These are phyloP conservation scores for Kodamaea arcana DNA, from an alignment of 1,139 yeast species.

Conservation along the genomic window DNA sequence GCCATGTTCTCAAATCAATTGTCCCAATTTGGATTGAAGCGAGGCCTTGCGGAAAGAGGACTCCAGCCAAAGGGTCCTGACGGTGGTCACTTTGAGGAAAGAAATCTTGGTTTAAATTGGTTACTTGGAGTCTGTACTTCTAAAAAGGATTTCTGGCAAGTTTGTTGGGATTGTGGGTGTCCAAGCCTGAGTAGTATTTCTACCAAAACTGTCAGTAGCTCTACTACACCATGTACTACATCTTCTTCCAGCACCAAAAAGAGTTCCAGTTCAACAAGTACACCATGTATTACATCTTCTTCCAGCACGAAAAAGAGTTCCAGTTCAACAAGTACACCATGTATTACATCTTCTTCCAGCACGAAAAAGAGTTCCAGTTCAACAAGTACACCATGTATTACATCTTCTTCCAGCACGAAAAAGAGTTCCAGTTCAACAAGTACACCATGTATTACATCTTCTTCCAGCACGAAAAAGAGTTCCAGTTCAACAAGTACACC, in stretches of 20 bases:
- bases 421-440: background rate
- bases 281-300: slow-evolving; percentile 4
- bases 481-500: background rate
- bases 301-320: slow-evolving; percentile 9
- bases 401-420: background rate
- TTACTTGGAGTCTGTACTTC: slow-evolving; percentile 15
- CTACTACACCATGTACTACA: slow-evolving; percentile 6
- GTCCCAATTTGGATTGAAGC: slow-evolving; percentile 4
- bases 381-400: background rate
- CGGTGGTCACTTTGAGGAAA: slow-evolving; percentile 10
- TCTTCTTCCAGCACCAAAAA: slow-evolving; percentile 3
- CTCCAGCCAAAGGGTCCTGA: slow-evolving; percentile 3
- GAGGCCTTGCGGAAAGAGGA: slow-evolving; percentile 6
- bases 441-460: background rate
- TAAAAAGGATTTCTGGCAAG: slow-evolving; percentile 13
- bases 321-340: slow-evolving; percentile 3
- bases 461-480: background rate
- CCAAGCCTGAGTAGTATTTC: slow-evolving; percentile 1
- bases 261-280: slow-evolving; percentile 1
- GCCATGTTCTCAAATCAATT: slow-evolving; percentile 10
- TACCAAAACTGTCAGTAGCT: background rate
- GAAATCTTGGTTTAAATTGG: slow-evolving; percentile 10
- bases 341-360: background rate
- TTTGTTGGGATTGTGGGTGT: slow-evolving; percentile 25
- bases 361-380: background rate